Percentiles rank a stretch among this genome's conserved stretches.
Conservation (phyloP, 345 rosid species). For the Punica granatum region DNA sequence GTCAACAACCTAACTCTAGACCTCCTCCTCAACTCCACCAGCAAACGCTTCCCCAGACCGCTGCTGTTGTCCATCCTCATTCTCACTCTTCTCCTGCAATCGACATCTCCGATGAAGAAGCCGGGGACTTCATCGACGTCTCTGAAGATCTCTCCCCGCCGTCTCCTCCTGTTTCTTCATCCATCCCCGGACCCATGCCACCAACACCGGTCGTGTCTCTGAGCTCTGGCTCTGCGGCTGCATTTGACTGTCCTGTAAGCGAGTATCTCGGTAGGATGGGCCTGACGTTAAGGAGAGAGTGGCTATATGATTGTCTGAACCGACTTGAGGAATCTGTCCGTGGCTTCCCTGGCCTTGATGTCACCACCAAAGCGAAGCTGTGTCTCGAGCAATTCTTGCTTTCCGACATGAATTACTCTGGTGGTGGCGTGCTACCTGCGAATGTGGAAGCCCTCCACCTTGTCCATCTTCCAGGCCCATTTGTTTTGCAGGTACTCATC, state of each 20-base stretch:
- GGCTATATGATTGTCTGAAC: constrained; percentile 58
- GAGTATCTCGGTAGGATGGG: constrained; percentile 48
- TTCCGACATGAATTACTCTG: constrained; percentile 73
- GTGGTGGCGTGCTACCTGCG: constrained; percentile 71
- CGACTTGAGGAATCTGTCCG: constrained; percentile 39
- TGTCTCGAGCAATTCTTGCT: constrained; percentile 67
- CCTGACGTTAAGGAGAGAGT: constrained; percentile 49
- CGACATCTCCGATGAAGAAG: constrained; percentile 42
- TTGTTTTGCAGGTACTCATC: constrained; percentile 64
- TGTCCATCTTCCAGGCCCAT: constrained; percentile 76
- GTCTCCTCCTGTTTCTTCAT: constrained; percentile 17
- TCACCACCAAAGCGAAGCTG: constrained; percentile 54
- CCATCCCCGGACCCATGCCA: neutral
- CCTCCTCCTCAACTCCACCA: neutral
- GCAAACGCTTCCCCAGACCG: neutral
- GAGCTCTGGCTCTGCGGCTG: constrained; percentile 10
- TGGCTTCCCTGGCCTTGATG: constrained; percentile 32
- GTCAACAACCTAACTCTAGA: neutral
- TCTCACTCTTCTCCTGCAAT: constrained; percentile 23
- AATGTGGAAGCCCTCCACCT: constrained; percentile 59
- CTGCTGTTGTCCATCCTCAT: constrained; percentile 12
- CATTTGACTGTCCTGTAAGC: constrained; percentile 28
- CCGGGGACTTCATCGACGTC: constrained; percentile 49
- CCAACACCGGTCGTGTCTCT: constrained; percentile 9
- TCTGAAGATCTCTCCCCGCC: constrained; percentile 37